These are phyloP conservation scores for Vigna angularis DNA, from an alignment of 306 rosid genomes.

Conservation along the genomic window DNA sequence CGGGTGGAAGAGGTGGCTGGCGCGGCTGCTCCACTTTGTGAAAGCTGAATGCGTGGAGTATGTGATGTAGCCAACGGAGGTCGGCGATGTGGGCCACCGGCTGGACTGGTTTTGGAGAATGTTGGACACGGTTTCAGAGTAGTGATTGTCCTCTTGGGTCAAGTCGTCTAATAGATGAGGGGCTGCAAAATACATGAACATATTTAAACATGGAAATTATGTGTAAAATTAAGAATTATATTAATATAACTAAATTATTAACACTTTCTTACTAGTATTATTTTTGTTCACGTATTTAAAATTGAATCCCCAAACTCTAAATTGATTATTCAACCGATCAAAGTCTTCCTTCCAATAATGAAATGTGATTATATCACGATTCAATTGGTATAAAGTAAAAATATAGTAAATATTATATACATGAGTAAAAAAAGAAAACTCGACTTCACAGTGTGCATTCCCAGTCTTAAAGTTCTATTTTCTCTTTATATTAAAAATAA, in stretches of 20 bases:
- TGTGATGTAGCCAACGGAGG: constrained; percentile 45
- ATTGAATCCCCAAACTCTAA: too few species aligned
- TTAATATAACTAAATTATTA: not conserved
- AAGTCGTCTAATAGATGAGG: constrained; percentile 56
- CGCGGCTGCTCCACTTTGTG: constrained; percentile 43
- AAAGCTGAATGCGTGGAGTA: constrained; percentile 71
- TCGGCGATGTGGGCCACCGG: constrained; percentile 53
- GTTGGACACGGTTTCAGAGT: constrained; percentile 79
- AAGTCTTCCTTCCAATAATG: too few species aligned
- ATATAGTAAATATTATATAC: too few species aligned
- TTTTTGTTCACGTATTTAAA: too few species aligned
- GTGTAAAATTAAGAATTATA: not conserved
- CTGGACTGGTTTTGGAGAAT: constrained; percentile 63
- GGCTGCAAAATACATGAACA: constrained; percentile 33
- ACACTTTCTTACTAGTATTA: not conserved
- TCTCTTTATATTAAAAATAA: too few species aligned
- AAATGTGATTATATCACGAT: too few species aligned
- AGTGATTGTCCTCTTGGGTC: constrained; percentile 76
- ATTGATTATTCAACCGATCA: too few species aligned
- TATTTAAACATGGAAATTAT: not conserved
- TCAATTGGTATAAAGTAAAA: too few species aligned
- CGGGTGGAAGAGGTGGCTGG: constrained; percentile 43
- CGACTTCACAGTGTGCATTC: too few species aligned
- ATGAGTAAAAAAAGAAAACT: too few species aligned
- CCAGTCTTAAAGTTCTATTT: too few species aligned